Conservation (phyloP, 2,329 filamentous ascomycete genomes). For the Fusarium subglutinans region DNA sequence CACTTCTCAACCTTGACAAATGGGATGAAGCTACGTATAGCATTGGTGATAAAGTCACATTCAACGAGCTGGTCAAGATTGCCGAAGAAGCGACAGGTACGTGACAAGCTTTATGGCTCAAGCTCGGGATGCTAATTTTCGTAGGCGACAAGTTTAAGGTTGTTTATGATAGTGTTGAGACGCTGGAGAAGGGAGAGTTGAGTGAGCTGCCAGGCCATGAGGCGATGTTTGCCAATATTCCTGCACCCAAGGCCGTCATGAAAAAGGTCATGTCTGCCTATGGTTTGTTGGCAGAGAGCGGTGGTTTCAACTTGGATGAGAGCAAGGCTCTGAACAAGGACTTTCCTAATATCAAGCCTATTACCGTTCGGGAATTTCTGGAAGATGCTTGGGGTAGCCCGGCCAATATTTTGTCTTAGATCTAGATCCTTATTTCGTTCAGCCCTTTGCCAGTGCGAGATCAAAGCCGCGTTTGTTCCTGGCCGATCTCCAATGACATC, state of each 20-base stretch:
- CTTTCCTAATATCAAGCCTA: neutral
- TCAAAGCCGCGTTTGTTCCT: neutral
- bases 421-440: neutral
- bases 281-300: neutral
- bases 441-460: neutral
- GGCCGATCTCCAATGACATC: neutral
- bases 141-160: neutral
- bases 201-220: constrained; percentile 4
- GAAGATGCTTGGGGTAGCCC: neutral
- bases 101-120: accelerated
- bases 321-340: neutral
- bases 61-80: neutral
- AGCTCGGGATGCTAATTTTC: neutral
- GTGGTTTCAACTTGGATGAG: neutral
- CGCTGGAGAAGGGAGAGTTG: neutral
- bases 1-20: neutral
- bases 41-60: constrained; percentile 6
- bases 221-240: neutral
- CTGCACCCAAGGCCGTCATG: neutral
- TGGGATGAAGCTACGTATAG: constrained; percentile 7
- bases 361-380: neutral
- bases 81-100: constrained; percentile 3
- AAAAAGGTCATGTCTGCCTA: neutral
- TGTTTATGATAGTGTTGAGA: neutral
- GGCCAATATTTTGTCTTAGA: neutral